Evolutionary conservation across 768 basidiomycete species (phyloP).

Genomic region (Ephemerocybe angulata): DNA sequence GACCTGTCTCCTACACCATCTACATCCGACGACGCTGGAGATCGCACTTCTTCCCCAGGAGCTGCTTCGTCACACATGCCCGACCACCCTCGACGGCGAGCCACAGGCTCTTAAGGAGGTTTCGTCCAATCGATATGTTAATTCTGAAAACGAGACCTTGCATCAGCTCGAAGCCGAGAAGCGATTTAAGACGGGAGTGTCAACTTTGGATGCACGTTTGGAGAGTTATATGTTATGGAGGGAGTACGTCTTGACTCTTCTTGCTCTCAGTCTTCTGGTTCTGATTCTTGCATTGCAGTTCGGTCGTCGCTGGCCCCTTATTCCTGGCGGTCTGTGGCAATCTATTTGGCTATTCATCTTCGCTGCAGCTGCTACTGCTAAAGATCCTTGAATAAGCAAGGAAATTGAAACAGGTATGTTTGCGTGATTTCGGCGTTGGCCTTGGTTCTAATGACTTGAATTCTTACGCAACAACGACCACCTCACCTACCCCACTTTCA

Average conservation of each 20-base stretch:
- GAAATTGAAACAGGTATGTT: constrained; percentile 51
- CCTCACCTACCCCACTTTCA: too few relatives aligned
- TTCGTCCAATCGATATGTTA: constrained; percentile 37
- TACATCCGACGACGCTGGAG: too few relatives aligned
- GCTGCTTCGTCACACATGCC: too few relatives aligned
- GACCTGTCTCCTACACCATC: too few relatives aligned
- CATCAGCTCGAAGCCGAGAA: constrained; percentile 49
- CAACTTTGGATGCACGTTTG: constrained; percentile 70
- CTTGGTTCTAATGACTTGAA: constrained; percentile 6
- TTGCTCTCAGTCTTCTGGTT: not conserved
- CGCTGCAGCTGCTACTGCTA: constrained; percentile 65
- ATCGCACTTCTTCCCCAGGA: too few relatives aligned
- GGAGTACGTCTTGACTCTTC: constrained; percentile 31
- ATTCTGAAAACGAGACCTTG: constrained; percentile 53
- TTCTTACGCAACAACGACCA: too few relatives aligned
- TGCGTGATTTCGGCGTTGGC: not conserved
- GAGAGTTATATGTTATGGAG: constrained; percentile 72
- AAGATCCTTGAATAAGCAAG: constrained; percentile 44
- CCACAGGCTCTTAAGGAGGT: too few relatives aligned
- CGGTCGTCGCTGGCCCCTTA: constrained; percentile 61
- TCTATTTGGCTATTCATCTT: constrained; percentile 68
- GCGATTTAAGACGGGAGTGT: constrained; percentile 45
- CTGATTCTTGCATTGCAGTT: constrained; percentile 34
- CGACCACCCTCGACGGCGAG: too few relatives aligned
- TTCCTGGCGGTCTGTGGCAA: constrained; percentile 70